Base-by-base conservation (phyloP, 306 rosid species). In the Notholithocarpus densiflorus region DNA sequence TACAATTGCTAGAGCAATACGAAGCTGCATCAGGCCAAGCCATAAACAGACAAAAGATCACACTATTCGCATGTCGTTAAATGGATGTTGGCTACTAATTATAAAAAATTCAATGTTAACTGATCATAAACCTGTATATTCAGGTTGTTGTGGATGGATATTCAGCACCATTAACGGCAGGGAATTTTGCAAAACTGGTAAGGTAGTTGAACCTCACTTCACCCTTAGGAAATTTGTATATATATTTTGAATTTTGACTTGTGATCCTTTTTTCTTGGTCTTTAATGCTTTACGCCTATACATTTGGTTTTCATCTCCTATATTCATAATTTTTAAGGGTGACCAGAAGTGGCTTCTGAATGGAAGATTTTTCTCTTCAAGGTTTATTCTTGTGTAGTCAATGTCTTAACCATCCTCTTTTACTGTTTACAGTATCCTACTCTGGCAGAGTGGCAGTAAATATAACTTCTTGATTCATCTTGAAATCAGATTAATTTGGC, bases 161-260 rank as follows among this genome's bases (percentile, higher is more conserved):
- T 79, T 92, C 98, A 81, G 90, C 98, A 74, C 98, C 98, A 68
- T 82, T 92, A 78, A 92, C 98, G 15, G 89, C 95, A 1, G 97
- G 98, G 72, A 94, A 92, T 84, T 92, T 94, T 0, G 90, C 95
- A 82, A 94, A 94, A 90, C 95, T 89, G 98, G 98, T 94, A 92
- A 94, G 97, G 95, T 89, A 92, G 91, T 90, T 88, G 82, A 88
- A 81, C 88, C 83, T 78, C 75, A 62, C 84, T 84, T 83, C 56
- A 79, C 75, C 86, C 79, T 83, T 73, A 13, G 79, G 76, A 29
- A 32, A 34, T 68, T 2, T 18, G 6, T 31, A 6, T 8, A 3
- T 18, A 26, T 5, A 26, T 5, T 13, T 31, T n/a, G 7, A 5
- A 31, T 12, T 2, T 1, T 10, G 15, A 26, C 4, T 59, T 12